Evolutionary conservation across 176 grass and related monocot genomes (phyloP).

Genomic region (Guadua angustifolia): DNA sequence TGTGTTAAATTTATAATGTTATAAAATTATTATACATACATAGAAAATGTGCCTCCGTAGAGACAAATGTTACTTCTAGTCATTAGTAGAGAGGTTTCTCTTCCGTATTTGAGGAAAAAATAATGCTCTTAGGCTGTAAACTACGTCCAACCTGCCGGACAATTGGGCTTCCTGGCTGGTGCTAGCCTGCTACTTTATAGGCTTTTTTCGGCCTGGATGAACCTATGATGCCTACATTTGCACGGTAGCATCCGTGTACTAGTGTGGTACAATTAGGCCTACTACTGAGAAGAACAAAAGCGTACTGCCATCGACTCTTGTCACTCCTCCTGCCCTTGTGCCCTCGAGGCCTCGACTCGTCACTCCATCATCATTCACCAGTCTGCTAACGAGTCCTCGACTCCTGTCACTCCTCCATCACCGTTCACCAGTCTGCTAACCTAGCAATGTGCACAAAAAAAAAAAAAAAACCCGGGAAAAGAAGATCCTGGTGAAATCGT

Average conservation of each 20-base stretch:
- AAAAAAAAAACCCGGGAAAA: background rate
- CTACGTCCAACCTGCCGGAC: background rate
- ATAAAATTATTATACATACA: too few relatives aligned
- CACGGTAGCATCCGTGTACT: background rate
- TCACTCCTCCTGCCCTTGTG: too few relatives aligned
- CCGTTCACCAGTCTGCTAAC: background rate
- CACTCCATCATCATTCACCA: too few relatives aligned
- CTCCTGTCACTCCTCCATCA: background rate
- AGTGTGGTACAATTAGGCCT: background rate
- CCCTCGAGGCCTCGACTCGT: too few relatives aligned
- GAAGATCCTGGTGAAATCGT: background rate
- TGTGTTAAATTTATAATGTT: too few relatives aligned
- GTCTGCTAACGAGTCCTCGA: background rate
- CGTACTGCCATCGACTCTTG: background rate
- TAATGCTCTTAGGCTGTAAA: background rate
- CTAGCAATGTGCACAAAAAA: background rate
- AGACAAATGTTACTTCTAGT: too few relatives aligned
- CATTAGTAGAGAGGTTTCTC: too few relatives aligned
- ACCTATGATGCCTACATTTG: background rate
- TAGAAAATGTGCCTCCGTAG: too few relatives aligned
- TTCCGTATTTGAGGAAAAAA: too few relatives aligned
- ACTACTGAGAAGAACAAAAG: background rate
- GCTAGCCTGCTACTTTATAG: too few relatives aligned
- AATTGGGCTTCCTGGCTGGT: background rate
- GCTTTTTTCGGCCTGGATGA: slow-evolving; percentile 14